phyloP scores from a whole-genome alignment of 1,139 yeast genomes.

The Kodamaea plutei region DNA sequence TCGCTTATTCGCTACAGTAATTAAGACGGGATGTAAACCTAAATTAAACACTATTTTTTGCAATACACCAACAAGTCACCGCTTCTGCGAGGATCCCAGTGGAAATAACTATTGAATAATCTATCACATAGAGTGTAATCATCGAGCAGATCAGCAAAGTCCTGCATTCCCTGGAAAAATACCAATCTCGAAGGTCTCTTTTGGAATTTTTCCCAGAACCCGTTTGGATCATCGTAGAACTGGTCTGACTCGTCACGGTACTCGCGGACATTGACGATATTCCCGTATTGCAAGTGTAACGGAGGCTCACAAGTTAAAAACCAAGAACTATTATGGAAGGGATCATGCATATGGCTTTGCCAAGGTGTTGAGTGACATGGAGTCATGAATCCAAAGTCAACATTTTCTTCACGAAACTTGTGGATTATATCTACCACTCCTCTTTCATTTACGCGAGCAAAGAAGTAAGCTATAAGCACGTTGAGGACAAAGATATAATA shows the following conservation, averaged over 20 bases:
- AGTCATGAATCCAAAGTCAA: slow-evolving; percentile 73
- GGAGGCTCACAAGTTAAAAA: slow-evolving; percentile 94
- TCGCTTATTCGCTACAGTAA: too few relatives aligned
- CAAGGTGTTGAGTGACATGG: slow-evolving; percentile 99
- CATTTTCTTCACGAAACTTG: slow-evolving; percentile 41
- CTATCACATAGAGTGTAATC: slow-evolving; percentile 48
- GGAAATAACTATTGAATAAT: slow-evolving; percentile 74
- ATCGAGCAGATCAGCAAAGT: slow-evolving; percentile 33
- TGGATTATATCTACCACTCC: slow-evolving; percentile 75
- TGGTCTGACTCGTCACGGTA: slow-evolving; percentile 87
- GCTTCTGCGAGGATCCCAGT: slow-evolving; percentile 78
- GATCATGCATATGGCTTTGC: slow-evolving; percentile 75
- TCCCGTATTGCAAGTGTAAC: slow-evolving; percentile 33
- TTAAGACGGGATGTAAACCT: too few relatives aligned
- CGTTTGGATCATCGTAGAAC: slow-evolving; percentile 63
- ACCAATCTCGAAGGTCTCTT: slow-evolving; percentile 58
- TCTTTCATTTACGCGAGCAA: slow-evolving; percentile 68
- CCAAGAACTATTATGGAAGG: slow-evolving; percentile 50
- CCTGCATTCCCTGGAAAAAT: slow-evolving; percentile 49
- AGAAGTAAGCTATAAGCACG: slow-evolving; percentile 44
- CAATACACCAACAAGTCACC: slow-evolving; percentile 76
- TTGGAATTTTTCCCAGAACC: slow-evolving; percentile 34
- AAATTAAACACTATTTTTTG: too few relatives aligned
- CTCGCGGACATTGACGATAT: slow-evolving; percentile 22
- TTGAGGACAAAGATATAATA: slow-evolving; percentile 31